Evolutionary conservation across 768 basidiomycete species (phyloP).

Genomic region (Favolaschia claudopus): DNA sequence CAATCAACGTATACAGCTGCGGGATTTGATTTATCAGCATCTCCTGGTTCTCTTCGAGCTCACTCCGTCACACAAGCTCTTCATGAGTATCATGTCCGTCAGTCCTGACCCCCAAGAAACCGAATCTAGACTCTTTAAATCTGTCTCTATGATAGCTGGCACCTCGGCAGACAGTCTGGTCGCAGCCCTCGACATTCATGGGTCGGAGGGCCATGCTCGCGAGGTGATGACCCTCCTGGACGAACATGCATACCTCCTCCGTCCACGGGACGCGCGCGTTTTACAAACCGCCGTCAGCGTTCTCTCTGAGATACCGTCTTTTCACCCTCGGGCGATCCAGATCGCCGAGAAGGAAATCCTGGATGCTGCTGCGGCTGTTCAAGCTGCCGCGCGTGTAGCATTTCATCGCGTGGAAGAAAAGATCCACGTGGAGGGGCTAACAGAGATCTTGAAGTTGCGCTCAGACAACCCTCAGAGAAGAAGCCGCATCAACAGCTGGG

Average conservation of each 20-base stretch:
- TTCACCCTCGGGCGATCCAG: conserved; percentile 43
- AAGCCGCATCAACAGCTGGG: conserved; percentile 60
- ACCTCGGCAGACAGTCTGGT: conserved; percentile 59
- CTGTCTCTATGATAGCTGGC: conserved; percentile 51
- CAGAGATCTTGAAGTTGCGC: conserved; percentile 53
- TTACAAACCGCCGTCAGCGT: conserved; percentile 54
- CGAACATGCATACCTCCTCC: conserved; percentile 61
- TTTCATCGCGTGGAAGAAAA: conserved; percentile 59
- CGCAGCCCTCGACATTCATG: conserved; percentile 62
- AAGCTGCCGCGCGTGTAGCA: conserved; percentile 47
- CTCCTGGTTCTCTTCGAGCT: conserved; percentile 57
- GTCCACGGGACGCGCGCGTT: conserved; percentile 58
- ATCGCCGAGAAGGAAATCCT: conserved; percentile 62
- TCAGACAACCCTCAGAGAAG: conserved; percentile 47
- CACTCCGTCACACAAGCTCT: conserved; percentile 58
- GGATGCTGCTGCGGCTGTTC: conserved; percentile 52
- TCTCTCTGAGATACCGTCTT: conserved; percentile 38
- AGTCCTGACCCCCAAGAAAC: conserved; percentile 41
- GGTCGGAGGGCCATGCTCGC: conserved; percentile 42
- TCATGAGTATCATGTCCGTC: conserved; percentile 48
- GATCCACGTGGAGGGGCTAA: conserved; percentile 48
- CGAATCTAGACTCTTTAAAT: conserved; percentile 41
- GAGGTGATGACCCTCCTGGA: conserved; percentile 52
- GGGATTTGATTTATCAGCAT: conserved; percentile 51
- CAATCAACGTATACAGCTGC: conserved; percentile 48